A percentile compares a stretch with the other conserved stretches of the same genome.
Evolutionary conservation across 208 protist genomes (phyloP).

Genomic region (Leishmania martiniquensis): DNA sequence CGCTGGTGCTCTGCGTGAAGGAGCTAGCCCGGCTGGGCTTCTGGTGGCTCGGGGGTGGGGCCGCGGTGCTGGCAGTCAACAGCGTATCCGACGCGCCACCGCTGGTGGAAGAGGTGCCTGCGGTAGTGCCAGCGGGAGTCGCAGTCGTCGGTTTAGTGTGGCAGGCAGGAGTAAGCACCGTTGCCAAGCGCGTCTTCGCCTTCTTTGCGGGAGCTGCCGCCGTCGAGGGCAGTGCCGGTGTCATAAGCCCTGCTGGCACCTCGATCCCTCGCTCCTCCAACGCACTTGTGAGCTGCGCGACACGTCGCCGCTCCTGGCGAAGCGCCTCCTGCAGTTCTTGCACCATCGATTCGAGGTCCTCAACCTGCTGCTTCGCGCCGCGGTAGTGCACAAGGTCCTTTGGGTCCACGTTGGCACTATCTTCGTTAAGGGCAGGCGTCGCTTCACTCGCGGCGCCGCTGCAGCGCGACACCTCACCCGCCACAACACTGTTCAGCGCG

Average conservation of each 20-base stretch:
- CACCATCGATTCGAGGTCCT: constrained; percentile 55
- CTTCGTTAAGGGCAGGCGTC: constrained; percentile 2
- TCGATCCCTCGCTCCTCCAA: constrained; percentile 34
- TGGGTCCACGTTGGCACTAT: constrained; percentile 28
- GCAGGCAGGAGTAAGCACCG: not conserved
- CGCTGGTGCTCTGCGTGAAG: not conserved
- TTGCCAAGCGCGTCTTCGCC: not conserved
- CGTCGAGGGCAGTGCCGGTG: not conserved
- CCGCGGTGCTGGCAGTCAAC: not conserved
- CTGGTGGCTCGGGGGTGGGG: not conserved
- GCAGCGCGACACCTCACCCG: constrained; percentile 13
- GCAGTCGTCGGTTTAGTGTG: not conserved
- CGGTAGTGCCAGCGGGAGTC: not conserved
- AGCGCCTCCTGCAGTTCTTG: constrained; percentile 66
- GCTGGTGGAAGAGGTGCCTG: not conserved
- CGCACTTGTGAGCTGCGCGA: constrained; percentile 33
- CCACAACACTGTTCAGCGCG: constrained; percentile 37
- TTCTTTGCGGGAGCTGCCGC: constrained; percentile 2
- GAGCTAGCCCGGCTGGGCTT: not conserved
- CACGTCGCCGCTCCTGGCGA: constrained; percentile 32
- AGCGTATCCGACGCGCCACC: not conserved
- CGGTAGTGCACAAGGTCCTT: constrained; percentile 11
- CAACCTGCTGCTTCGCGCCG: constrained; percentile 26
- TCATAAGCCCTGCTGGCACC: constrained; percentile 20
- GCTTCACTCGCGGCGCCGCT: constrained; percentile 8